Percentiles rank a stretch among this genome's conserved stretches.
phyloP scores from a whole-genome alignment of 768 basidiomycete species.

The Boletus sp. region DNA sequence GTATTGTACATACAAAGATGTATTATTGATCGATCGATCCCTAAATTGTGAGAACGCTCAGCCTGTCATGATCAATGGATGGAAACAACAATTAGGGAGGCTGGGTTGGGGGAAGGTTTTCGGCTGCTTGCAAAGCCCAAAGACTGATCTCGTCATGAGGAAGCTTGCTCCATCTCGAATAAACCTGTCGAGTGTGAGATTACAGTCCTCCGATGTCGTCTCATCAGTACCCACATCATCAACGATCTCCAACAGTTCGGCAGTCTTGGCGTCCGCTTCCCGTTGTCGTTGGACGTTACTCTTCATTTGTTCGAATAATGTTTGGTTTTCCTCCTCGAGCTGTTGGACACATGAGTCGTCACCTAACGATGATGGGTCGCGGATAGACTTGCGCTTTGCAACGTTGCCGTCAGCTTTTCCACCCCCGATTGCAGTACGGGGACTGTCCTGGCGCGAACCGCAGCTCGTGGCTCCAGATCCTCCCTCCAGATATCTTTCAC shows the following conservation, averaged over 20 bases:
- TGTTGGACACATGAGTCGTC: conserved; percentile 24
- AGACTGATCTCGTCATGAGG: conserved; percentile 63
- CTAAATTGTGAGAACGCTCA: not conserved
- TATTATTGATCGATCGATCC: not conserved
- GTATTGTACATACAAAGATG: too few species aligned
- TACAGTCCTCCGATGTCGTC: not conserved
- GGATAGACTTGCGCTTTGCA: conserved; percentile 34
- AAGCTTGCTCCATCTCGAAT: conserved; percentile 46
- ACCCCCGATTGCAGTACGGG: conserved; percentile 52
- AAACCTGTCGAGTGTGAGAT: conserved; percentile 40
- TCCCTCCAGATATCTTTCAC: conserved; percentile 64
- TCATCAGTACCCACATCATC: conserved; percentile 44
- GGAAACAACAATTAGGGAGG: conserved; percentile 1
- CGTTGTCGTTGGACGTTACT: conserved; percentile 45
- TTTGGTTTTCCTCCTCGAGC: conserved; percentile 58
- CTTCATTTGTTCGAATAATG: conserved; percentile 48
- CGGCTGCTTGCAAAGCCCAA: conserved; percentile 41
- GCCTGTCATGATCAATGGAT: not conserved
- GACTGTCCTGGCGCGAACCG: conserved; percentile 60
- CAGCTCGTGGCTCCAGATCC: conserved; percentile 58
- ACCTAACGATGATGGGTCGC: not conserved
- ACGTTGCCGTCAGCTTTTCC: conserved; percentile 36
- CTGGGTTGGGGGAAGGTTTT: conserved; percentile 35
- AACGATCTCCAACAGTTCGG: conserved; percentile 50
- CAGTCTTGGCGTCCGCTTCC: conserved; percentile 44